Conservation (phyloP, 2,329 filamentous ascomycete species). For the Ophiostoma australiae region DNA sequence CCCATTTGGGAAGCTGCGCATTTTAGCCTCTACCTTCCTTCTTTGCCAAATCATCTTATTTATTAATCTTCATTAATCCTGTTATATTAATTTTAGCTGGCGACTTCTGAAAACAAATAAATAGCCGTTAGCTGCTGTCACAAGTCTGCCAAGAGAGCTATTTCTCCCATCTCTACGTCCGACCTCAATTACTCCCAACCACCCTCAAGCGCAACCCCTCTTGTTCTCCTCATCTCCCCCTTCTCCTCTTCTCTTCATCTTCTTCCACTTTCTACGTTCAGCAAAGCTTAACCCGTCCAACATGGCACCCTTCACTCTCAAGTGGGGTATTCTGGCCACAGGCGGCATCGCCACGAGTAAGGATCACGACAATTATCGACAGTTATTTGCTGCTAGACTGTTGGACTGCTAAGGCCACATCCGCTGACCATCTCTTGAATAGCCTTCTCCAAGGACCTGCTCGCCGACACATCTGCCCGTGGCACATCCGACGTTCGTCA, state of each 20-base stretch:
- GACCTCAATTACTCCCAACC: neutral
- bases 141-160: neutral
- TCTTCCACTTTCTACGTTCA: neutral
- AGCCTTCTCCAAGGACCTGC: constrained; percentile 72
- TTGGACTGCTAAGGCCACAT: neutral
- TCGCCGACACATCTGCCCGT: constrained; percentile 65
- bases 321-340: constrained; percentile 59
- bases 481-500: constrained; percentile 69
- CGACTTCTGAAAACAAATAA: constrained; percentile 3
- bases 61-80: neutral
- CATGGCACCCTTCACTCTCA: constrained; percentile 43
- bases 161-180: neutral
- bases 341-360: constrained; percentile 54
- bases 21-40: constrained; percentile 3
- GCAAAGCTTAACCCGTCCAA: neutral
- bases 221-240: neutral
- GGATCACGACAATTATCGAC: constrained; percentile 28
- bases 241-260: neutral
- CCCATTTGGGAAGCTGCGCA: constrained; percentile 17
- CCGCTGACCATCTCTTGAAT: neutral
- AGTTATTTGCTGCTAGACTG: neutral
- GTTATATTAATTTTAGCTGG: neutral
- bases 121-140: neutral
- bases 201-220: neutral
- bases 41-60: neutral